A percentile compares a stretch with the other conserved stretches of the same genome.
Evolutionary conservation across 352 stramenopile species (phyloP).

Genomic region (Pythium guiyangense): DNA sequence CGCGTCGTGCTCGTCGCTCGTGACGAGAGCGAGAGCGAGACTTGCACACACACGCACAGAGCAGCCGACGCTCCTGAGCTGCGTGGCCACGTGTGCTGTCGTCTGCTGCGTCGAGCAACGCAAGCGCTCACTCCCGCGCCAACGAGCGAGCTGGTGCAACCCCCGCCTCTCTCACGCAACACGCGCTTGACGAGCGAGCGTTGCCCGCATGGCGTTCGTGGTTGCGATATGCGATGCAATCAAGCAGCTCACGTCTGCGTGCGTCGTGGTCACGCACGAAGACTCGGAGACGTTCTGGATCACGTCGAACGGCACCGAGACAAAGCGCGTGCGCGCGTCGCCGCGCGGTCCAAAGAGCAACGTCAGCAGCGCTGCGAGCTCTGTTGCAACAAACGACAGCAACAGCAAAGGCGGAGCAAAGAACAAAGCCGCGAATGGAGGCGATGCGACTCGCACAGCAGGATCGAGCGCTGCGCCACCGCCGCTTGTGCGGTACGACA

Average conservation of each 20-base stretch:
- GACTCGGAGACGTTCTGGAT: slow-evolving; percentile 27
- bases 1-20: no score
- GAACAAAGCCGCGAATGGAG: not conserved
- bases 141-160: no score
- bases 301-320: slow-evolving; percentile 15
- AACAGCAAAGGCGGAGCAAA: not conserved
- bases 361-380: slow-evolving; percentile 3
- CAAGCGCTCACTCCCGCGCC: no score
- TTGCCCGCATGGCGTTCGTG: slow-evolving; percentile 16
- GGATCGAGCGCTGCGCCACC: not conserved
- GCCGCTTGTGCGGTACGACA: slow-evolving; percentile 10
- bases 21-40: no score
- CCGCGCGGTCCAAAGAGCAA: slow-evolving; percentile 2
- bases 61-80: no score
- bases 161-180: no score
- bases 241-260: slow-evolving; percentile 29
- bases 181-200: not conserved
- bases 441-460: not conserved
- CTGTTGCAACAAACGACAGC: not conserved
- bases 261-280: slow-evolving; percentile 21
- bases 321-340: slow-evolving; percentile 24
- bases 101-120: no score
- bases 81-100: no score
- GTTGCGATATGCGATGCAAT: slow-evolving; percentile 38
- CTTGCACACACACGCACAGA: no score